Evolutionary conservation across 208 protist genomes (phyloP), one percentile per base, ranked within the genome.

Genomic region (Wallacemonas sp.): DNA sequence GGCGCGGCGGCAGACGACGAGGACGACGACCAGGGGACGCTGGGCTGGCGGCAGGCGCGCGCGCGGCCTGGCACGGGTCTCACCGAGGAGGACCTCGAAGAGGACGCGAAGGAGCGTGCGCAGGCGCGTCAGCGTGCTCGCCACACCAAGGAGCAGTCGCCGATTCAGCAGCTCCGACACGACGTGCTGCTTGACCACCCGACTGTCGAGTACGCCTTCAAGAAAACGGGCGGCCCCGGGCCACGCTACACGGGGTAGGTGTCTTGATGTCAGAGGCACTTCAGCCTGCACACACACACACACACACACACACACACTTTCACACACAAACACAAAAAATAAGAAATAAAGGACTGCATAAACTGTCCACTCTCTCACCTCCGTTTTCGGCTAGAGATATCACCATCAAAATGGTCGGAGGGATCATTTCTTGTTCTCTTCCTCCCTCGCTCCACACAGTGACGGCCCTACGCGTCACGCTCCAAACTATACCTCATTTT

Each of bases 211-310:
- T 50, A 72, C 22, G 85, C 82, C 28, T 91, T 92, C 45, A 72
- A 70, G 18, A 55, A 68, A 8, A 55, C 67, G 23, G 52, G 65
- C 2, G 78, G 76, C 16, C 86, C 86, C 22, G 89, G 89, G 2
- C 89, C 89, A 3, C 75, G 89, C 22, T 94, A 92, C 72, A 94
- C 89, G 23, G 89, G 84, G 7, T 91, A 75, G 31, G 4, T n/a
- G n/a, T n/a, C n/a, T n/a, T n/a, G n/a, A n/a, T n/a, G n/a, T n/a
- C n/a, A n/a, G n/a, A n/a, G n/a, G 44, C 20, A 11, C 28, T 26
- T 4, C 20, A 4, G n/a, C 20, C 31, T 8, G 8, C 31, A 42
- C 31, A 25, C 52, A 26, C 31, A 42, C 26, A 0, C 52, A 41
- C 26, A 44, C 32, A 59, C 26, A 41, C 32, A 59, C 52, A 42